Evolutionary conservation across 305 asterid genomes (phyloP).

Genomic region (Solanum chacoense): DNA sequence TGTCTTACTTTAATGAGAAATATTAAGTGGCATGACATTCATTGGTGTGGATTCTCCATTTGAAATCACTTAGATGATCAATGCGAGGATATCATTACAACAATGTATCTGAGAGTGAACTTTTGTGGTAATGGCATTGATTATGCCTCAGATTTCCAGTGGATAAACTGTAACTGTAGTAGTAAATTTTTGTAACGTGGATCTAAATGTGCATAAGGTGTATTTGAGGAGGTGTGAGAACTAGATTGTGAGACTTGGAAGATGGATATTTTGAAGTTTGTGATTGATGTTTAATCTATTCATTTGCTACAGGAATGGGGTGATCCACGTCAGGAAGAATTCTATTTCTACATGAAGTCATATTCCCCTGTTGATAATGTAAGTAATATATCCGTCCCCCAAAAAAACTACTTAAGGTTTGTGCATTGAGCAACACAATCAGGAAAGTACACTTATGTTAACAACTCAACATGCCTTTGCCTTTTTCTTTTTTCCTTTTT

Average conservation of each 20-base stretch:
- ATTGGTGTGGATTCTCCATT: background rate
- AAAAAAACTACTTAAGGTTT: background rate
- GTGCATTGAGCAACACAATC: background rate
- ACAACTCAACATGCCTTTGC: background rate
- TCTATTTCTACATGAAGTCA: constrained; percentile 80
- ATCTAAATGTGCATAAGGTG: background rate
- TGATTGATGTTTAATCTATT: background rate
- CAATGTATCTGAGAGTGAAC: background rate
- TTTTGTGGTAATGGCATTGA: background rate
- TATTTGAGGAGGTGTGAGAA: background rate
- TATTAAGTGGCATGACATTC: background rate
- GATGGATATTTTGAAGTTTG: background rate
- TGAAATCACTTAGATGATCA: background rate
- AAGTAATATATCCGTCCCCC: constrained; percentile 19
- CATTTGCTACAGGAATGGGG: constrained; percentile 86
- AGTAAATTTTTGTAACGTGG: background rate
- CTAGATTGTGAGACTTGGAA: background rate
- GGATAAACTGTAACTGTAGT: background rate
- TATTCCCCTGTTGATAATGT: constrained; percentile 95
- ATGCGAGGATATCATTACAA: background rate
- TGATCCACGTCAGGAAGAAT: constrained; percentile 91
- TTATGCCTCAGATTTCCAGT: background rate
- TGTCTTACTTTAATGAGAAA: background rate
- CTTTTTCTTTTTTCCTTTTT: constrained; percentile 7
- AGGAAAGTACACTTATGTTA: background rate